Conservation (phyloP, 202 grass and related monocot species). For the Eragrostis tef region DNA sequence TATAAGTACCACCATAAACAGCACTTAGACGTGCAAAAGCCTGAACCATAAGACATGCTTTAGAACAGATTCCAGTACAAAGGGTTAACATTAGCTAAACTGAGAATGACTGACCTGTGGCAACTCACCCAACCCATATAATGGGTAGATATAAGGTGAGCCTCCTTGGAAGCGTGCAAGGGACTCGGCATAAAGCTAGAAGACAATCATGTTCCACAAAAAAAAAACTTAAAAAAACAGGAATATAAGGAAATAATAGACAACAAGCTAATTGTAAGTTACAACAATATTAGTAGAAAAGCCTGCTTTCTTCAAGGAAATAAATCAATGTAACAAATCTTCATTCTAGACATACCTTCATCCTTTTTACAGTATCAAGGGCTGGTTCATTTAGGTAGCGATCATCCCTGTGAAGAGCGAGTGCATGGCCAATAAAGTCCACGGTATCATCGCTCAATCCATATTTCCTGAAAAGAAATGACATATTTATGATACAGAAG, state of each 20-base stretch:
- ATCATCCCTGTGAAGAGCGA: constrained; percentile 85
- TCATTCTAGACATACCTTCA: constrained; percentile 59
- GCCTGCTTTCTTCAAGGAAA: not conserved
- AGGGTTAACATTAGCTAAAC: not conserved
- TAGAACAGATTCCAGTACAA: constrained; percentile 20
- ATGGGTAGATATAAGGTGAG: constrained; percentile 84
- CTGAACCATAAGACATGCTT: constrained; percentile 50
- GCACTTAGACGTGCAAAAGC: constrained; percentile 84
- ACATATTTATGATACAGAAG: constrained; percentile 19
- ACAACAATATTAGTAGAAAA: too few relatives aligned
- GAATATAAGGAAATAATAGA: constrained; percentile 13
- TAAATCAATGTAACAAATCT: not conserved
- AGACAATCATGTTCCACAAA: constrained; percentile 17
- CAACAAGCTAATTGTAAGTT: constrained; percentile 11
- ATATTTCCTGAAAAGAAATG: constrained; percentile 59
- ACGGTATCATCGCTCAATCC: constrained; percentile 73
- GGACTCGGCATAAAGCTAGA: constrained; percentile 75
- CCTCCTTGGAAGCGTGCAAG: constrained; percentile 81
- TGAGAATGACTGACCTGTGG: constrained; percentile 64
- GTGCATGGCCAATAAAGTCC: constrained; percentile 75
- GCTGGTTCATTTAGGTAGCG: constrained; percentile 67
- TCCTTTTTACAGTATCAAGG: constrained; percentile 77
- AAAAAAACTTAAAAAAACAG: not conserved
- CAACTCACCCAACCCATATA: constrained; percentile 80
- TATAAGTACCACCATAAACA: constrained; percentile 93